Evolutionary conservation across 768 basidiomycete species (phyloP).

Genomic region (Amanita rubescens): DNA sequence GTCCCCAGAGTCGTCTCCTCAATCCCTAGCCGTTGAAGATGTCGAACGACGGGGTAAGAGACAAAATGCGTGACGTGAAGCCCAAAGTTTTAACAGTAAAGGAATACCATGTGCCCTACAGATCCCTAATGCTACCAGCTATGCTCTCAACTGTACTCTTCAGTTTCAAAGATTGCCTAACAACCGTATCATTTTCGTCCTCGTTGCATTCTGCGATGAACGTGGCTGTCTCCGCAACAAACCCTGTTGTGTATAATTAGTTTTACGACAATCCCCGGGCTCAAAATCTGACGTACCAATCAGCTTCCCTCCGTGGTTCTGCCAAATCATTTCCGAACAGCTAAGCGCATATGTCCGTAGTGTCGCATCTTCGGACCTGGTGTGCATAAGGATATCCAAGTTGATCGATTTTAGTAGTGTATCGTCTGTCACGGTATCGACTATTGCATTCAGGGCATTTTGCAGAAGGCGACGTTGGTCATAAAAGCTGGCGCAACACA

Average conservation of each 20-base stretch:
- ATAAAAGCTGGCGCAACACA: conserved; percentile 25
- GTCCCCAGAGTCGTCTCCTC: too few relatives aligned
- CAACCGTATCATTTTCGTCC: conserved; percentile 83
- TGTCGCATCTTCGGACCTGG: conserved; percentile 70
- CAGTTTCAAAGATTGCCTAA: conserved; percentile 57
- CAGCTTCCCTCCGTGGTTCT: conserved; percentile 63
- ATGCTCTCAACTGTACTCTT: conserved; percentile 67
- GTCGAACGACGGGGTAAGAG: too few relatives aligned
- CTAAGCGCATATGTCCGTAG: conserved; percentile 65
- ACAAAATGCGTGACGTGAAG: too few relatives aligned
- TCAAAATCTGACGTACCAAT: conserved; percentile 36
- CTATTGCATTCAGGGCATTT: conserved; percentile 48
- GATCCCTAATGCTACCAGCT: conserved; percentile 54
- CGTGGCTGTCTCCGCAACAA: conserved; percentile 72
- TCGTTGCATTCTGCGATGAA: conserved; percentile 85
- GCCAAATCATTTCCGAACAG: conserved; percentile 73
- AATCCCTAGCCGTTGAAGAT: too few relatives aligned
- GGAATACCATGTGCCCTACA: too few relatives aligned
- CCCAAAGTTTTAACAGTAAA: too few relatives aligned
- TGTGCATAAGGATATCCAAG: conserved; percentile 79
- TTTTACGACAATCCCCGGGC: neutral
- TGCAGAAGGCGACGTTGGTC: conserved; percentile 25
- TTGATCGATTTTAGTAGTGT: conserved; percentile 75
- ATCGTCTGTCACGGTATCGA: conserved; percentile 47
- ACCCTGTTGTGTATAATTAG: conserved; percentile 36